Conservation (phyloP, 2,329 filamentous ascomycete genomes). For the Colletotrichum australisinense region DNA sequence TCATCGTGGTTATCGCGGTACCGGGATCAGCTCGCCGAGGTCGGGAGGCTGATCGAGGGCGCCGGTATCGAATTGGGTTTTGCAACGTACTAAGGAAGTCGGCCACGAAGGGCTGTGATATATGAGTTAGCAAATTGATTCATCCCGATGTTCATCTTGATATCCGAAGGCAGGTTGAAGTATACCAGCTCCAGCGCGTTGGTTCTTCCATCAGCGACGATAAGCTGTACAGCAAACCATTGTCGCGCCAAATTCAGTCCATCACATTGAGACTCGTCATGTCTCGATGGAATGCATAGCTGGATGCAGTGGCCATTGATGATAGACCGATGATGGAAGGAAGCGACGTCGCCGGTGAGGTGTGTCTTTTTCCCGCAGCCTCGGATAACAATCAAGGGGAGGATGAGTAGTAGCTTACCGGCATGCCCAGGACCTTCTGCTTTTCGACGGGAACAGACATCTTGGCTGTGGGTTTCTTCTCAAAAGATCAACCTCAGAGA, state of each 20-base stretch:
- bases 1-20: not conserved
- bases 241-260: not conserved
- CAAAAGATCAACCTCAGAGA: slow-evolving; percentile 59
- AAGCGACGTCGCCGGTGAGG: slow-evolving; percentile 39
- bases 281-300: slow-evolving; percentile 8
- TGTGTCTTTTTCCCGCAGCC: slow-evolving; percentile 42
- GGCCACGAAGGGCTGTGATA: slow-evolving; percentile 85
- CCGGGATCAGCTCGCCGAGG: not conserved
- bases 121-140: slow-evolving; percentile 46
- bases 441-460: slow-evolving; percentile 65
- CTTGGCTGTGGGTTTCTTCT: slow-evolving; percentile 54
- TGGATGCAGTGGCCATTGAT: slow-evolving; percentile 10
- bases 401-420: slow-evolving; percentile 60
- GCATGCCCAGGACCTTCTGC: slow-evolving; percentile 74
- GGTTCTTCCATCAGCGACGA: not conserved
- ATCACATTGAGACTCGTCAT: not conserved
- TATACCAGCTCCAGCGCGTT: not conserved
- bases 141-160: not conserved
- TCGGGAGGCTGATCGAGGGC: not conserved
- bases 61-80: not conserved
- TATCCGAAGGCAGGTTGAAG: not conserved
- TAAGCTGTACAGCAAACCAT: slow-evolving; percentile 7
- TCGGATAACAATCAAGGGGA: slow-evolving; percentile 29
- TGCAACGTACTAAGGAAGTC: slow-evolving; percentile 96
- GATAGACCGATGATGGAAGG: slow-evolving; percentile 31